A percentile compares a stretch with the other conserved stretches of the same genome.
These are phyloP conservation scores for Trichosanthes cucumerina DNA, from an alignment of 306 rosid species.

Conservation along the genomic window DNA sequence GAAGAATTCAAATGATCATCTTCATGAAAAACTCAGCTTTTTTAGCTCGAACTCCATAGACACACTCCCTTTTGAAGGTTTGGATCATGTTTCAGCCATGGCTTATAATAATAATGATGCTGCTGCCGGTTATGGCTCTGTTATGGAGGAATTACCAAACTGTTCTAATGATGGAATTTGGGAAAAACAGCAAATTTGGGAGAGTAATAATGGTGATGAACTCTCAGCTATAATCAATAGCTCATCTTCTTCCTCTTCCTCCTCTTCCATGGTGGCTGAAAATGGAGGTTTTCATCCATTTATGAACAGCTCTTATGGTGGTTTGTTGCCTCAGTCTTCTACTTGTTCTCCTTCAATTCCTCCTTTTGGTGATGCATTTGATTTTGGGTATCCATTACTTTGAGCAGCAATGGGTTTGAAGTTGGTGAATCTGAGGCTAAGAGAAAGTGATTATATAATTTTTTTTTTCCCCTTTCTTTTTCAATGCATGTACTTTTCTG, in stretches of 20 bases:
- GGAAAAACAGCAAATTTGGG: conserved; percentile 36
- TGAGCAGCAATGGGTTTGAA: not conserved
- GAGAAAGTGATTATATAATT: not conserved
- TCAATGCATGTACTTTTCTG: not conserved
- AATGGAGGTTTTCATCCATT: conserved; percentile 38
- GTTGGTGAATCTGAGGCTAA: not conserved
- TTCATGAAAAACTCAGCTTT: conserved; percentile 16
- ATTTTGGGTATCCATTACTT: conserved; percentile 29
- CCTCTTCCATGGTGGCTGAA: conserved; percentile 27
- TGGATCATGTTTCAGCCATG: not conserved
- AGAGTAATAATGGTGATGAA: conserved; percentile 35
- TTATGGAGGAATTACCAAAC: not conserved
- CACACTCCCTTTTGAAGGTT: not conserved
- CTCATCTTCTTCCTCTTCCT: not conserved
- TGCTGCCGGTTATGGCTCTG: not conserved
- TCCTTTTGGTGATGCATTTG: conserved; percentile 51
- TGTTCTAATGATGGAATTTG: conserved; percentile 33
- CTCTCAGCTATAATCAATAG: conserved; percentile 46
- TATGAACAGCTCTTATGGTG: conserved; percentile 30
- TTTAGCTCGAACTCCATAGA: conserved; percentile 15
- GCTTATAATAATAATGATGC: conserved; percentile 18
- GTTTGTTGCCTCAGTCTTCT: conserved; percentile 24
- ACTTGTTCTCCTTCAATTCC: conserved; percentile 41
- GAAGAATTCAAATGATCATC: conserved; percentile 25
- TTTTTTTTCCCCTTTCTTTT: not conserved